Evolutionary conservation across 148 eudicot genomes (phyloP), one percentile per base, ranked within the genome.

Genomic region (Rhododendron mucronatum): DNA sequence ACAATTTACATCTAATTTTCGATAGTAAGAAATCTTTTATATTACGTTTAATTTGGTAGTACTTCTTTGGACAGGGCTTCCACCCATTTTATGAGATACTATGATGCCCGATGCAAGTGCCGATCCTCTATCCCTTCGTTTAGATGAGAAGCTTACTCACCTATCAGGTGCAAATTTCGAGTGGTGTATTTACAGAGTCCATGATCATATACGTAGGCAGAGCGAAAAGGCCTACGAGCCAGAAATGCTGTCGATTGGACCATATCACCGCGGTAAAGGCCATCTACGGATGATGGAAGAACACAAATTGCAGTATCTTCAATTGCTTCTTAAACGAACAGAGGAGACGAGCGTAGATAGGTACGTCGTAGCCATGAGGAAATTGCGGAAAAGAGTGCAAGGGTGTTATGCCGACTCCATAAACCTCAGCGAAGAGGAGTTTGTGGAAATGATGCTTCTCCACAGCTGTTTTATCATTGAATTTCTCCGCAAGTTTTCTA

Each of bases 381-480:
- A 78, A 4, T n/a, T 82, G 44, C 82, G 83, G 48, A 50, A 33
- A 41, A 20, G 67, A 14, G 73, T 85, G 12, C 84, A 83, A 12
- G 47, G 48, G 51, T 86, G 81, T 44, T 89, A 89, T 65, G 81
- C 87, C 33, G 84, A 87, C 12, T 1, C 45, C 13, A n/a, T 67
- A 7, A 23, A 15, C 55, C 26, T 85, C 0, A 5, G 10, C 8
- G 2, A 48, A 3, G 77, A 87, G 13, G 84, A 89, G 6, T 87
- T 89, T 78, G 85, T 85, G 13, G 61, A 87, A 61, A 89, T 89
- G 89, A 59, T 87, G 85, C 51, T 89, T 33, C 82, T 87, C 18
- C 88, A 89, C 59, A 83, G 85, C 10, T 85, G 67, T 37, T 89
- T 89, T 37, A 65, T 89, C n/a, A 35, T 87, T 69, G 88, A 89